These are phyloP conservation scores for Suillus subaureus DNA, from an alignment of 768 basidiomycete genomes.

Conservation along the genomic window DNA sequence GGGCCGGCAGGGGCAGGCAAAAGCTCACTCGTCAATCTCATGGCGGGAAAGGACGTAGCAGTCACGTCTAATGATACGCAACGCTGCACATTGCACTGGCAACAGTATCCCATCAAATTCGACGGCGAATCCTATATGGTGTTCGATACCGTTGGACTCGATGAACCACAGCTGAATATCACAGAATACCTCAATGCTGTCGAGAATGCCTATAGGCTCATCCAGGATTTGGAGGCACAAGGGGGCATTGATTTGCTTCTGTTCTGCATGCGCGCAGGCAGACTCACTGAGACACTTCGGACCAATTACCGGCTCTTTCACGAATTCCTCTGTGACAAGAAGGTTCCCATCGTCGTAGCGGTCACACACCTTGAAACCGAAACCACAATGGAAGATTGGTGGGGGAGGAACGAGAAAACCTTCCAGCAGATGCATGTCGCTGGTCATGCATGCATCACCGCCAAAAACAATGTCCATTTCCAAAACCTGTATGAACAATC, in stretches of 20 bases:
- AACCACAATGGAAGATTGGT: conserved; percentile 39
- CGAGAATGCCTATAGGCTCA: conserved; percentile 33
- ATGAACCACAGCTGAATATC: conserved; percentile 31
- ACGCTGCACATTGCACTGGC: conserved; percentile 39
- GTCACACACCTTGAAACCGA: conserved; percentile 43
- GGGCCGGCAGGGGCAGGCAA: conserved; percentile 43
- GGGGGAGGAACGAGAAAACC: conserved; percentile 33
- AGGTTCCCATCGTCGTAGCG: conserved; percentile 41
- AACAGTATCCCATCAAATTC: conserved; percentile 29
- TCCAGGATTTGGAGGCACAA: conserved; percentile 32
- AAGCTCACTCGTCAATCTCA: conserved; percentile 34
- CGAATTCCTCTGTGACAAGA: conserved; percentile 39
- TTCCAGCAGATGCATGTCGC: conserved; percentile 36
- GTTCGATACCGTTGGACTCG: conserved; percentile 39
- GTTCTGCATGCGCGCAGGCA: conserved; percentile 39
- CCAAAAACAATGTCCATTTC: conserved; percentile 17
- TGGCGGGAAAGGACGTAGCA: conserved; percentile 26
- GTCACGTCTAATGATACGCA: conserved; percentile 29
- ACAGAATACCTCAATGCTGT: conserved; percentile 27
- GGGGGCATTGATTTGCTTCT: conserved; percentile 44
- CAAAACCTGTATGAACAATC: conserved; percentile 28
- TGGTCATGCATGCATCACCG: conserved; percentile 45
- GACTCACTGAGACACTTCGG: conserved; percentile 37
- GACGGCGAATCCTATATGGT: conserved; percentile 22
- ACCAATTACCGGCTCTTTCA: conserved; percentile 43